Conservation (phyloP, 1,284 basidiomycete genomes). For the Malassezia equina region DNA sequence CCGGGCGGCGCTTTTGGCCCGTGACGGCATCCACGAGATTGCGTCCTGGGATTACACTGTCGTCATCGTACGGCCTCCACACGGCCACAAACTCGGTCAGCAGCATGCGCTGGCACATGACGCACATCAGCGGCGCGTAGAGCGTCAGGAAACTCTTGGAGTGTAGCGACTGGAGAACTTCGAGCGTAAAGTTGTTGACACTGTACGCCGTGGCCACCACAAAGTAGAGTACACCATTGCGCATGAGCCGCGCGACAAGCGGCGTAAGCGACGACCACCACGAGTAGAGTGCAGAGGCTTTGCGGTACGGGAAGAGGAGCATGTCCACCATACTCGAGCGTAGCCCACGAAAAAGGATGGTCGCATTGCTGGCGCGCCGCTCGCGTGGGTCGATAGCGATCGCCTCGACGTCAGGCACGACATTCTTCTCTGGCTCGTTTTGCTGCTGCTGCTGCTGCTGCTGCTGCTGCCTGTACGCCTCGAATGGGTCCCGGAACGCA, state of each 20-base stretch:
- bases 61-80: constrained; percentile 14
- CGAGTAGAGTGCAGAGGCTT: neutral
- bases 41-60: constrained; percentile 7
- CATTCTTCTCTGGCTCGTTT: too few species aligned
- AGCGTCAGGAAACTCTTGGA: constrained; percentile 28
- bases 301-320: constrained; percentile 3
- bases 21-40: constrained; percentile 17
- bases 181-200: constrained; percentile 26
- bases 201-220: constrained; percentile 28
- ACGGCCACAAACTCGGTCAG: constrained; percentile 25
- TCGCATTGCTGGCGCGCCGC: neutral
- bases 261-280: constrained; percentile 23
- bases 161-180: constrained; percentile 13
- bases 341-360: neutral
- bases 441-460: too few species aligned
- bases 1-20: neutral
- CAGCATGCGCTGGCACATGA: constrained; percentile 28
- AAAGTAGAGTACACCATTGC: constrained; percentile 30
- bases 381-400: neutral
- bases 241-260: constrained; percentile 23
- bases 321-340: neutral
- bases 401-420: neutral
- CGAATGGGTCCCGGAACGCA: constrained; percentile 10
- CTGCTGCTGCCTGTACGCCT: constrained; percentile 5
- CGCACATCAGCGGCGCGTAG: constrained; percentile 29